Base-by-base conservation (phyloP, 1,284 basidiomycete genomes). In the Trichosporon ovoides region DNA sequence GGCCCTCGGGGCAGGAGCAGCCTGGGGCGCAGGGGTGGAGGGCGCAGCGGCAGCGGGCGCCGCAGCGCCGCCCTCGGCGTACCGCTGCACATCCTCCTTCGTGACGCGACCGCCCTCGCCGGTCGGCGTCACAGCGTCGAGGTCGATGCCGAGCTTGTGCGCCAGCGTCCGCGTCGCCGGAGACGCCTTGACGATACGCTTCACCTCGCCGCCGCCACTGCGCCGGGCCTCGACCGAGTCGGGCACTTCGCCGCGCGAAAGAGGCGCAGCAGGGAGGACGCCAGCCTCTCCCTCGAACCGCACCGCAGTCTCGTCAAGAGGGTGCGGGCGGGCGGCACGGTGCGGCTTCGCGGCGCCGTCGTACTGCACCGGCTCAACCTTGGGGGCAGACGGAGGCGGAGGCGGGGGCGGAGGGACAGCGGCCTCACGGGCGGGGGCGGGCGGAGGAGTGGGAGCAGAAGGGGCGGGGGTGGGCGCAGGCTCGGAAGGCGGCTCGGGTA, bases 101-200 rank as follows among this genome's bases (percentile, higher is more conserved):
- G 87, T 69, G 83, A 91, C 65, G 73, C 83, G 2, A 83, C 88
- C 14, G 80, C 80, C 10, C 72, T 77, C 51, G 64, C 77, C 28
- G 81, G 85, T 12, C 83, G 86, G 1, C 73, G 87, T 53, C 83
- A 90, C 69, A 80, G 82, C 46, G n/a, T 52, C 40, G 37, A 76
- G 60, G 35, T 70, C 66, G 7, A 76, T 54, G 28, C 65, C 68
- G 11, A 74, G 56, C 37, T 62, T 66, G 20, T 59, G 60, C 3
- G 74, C 74, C 14, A 74, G 61, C 5, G 69, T 69, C 2, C 74
- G 59, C 4, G 71, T 65, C 0, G 74, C 72, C 12, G 74, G 74
- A 10, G 68, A 69, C 7, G 74, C 65, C 57, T 66, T 67, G 36
- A 71, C 61, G 24, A 68, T 66, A 38, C 50, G 58, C 53, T 51